phyloP scores from a whole-genome alignment of 2,329 filamentous ascomycete genomes.

The Tolypocladium sp. region DNA sequence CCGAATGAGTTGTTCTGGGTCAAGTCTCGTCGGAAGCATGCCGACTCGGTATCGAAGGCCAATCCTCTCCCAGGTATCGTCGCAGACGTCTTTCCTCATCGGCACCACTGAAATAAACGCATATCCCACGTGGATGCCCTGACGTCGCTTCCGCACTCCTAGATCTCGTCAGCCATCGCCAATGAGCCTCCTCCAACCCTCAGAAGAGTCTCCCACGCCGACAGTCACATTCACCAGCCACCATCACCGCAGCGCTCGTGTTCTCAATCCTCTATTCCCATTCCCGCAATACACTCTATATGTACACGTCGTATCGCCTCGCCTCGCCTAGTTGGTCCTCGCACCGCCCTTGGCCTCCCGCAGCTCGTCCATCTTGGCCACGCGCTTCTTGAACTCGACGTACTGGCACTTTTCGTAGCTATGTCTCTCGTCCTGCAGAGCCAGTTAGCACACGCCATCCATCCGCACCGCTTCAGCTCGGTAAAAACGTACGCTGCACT shows the following conservation, averaged over 20 bases:
- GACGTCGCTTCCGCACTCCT: neutral
- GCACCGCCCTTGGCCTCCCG: slow-evolving; percentile 74
- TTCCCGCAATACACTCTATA: neutral
- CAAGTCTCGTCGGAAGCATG: neutral
- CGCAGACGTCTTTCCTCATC: neutral
- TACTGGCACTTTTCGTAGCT: slow-evolving; percentile 99
- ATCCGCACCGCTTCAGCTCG: neutral
- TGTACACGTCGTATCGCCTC: neutral
- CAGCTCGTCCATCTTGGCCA: slow-evolving; percentile 97
- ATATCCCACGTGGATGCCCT: neutral
- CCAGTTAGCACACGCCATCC: slow-evolving; percentile 1
- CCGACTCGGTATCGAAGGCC: neutral
- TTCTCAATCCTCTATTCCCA: neutral
- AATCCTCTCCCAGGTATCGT: neutral
- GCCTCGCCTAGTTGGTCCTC: slow-evolving; percentile 63
- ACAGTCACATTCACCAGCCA: neutral
- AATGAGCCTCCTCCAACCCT: neutral
- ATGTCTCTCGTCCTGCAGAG: slow-evolving; percentile 77
- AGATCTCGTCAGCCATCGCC: neutral
- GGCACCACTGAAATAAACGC: neutral
- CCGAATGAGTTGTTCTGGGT: too few species aligned
- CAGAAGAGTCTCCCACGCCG: too few species aligned
- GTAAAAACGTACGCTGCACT: slow-evolving; percentile 69
- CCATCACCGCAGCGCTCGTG: neutral
- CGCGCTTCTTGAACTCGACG: slow-evolving; percentile 95